Evolutionary conservation across 495 filamentous ascomycete species (phyloP).

Genomic region (Penicillium bovifimosum): DNA sequence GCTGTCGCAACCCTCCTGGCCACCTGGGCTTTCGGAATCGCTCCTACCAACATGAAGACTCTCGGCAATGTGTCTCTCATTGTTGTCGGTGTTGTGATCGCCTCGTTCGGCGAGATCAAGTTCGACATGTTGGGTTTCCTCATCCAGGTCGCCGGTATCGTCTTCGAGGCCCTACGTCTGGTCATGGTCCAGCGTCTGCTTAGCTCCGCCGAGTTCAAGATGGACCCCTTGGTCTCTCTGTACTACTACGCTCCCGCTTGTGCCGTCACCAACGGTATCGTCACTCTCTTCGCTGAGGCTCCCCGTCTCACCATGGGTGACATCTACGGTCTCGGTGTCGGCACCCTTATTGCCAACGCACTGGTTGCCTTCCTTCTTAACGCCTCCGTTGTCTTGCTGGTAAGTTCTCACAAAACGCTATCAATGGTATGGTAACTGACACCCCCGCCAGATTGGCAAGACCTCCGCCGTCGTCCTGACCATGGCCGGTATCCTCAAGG

Average conservation of each 20-base stretch:
- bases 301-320: conserved; percentile 62
- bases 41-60: conserved; percentile 62
- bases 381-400: conserved; percentile 82
- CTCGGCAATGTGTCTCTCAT: conserved; percentile 79
- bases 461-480: conserved; percentile 92
- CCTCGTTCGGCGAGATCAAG: conserved; percentile 82
- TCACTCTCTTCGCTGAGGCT: conserved; percentile 68
- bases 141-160: conserved; percentile 70
- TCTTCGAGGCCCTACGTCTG: conserved; percentile 81
- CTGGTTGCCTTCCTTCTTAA: conserved; percentile 77
- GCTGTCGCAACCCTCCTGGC: conserved; percentile 81
- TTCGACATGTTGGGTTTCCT: conserved; percentile 78
- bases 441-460: conserved; percentile 72
- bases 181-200: conserved; percentile 83
- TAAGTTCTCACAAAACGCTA: conserved; percentile 38
- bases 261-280: conserved; percentile 71
- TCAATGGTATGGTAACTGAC: conserved; percentile 17
- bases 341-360: conserved; percentile 71
- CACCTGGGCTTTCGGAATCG: conserved; percentile 70
- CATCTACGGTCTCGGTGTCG: conserved; percentile 63
- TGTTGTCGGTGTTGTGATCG: conserved; percentile 79
- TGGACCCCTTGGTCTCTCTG: conserved; percentile 87
- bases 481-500: conserved; percentile 92
- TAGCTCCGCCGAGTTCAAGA: conserved; percentile 84
- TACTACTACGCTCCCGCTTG: conserved; percentile 93